A percentile compares a stretch with the other conserved stretches of the same genome.
These are phyloP conservation scores for Xylaria longipes DNA, from an alignment of 495 filamentous ascomycete species.

Conservation along the genomic window DNA sequence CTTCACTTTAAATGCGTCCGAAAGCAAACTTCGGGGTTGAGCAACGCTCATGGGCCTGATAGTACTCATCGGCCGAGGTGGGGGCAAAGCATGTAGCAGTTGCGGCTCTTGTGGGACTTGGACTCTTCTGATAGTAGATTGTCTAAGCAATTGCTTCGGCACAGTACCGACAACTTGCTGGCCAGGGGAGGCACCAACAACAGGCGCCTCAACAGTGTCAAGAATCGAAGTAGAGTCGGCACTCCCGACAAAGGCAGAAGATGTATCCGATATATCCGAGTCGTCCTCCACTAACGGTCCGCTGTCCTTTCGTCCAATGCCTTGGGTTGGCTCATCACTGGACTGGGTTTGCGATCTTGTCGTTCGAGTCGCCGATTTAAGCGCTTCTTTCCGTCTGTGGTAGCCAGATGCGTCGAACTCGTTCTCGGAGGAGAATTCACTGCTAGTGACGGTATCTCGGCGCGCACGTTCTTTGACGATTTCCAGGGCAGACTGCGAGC, in stretches of 20 bases:
- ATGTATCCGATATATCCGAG: slow-evolving; percentile 62
- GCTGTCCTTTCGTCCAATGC: slow-evolving; percentile 54
- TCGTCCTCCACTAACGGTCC: slow-evolving; percentile 64
- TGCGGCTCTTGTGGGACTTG: slow-evolving; percentile 60
- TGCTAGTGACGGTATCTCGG: slow-evolving; percentile 87
- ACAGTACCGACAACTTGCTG: slow-evolving; percentile 60
- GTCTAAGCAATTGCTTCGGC: slow-evolving; percentile 58
- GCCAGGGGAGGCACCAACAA: slow-evolving; percentile 53
- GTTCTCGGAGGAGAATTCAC: slow-evolving; percentile 90
- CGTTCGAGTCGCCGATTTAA: slow-evolving; percentile 43
- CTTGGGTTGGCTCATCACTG: slow-evolving; percentile 46
- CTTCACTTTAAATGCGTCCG: slow-evolving; percentile 73
- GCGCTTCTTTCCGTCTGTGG: slow-evolving; percentile 61
- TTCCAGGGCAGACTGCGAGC: slow-evolving; percentile 78
- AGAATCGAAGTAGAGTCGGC: slow-evolving; percentile 61
- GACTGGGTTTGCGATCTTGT: slow-evolving; percentile 53
- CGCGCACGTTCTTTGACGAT: slow-evolving; percentile 75
- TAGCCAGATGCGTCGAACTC: slow-evolving; percentile 75
- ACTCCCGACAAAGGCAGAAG: slow-evolving; percentile 59
- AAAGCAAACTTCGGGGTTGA: slow-evolving; percentile 77
- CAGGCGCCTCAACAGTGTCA: slow-evolving; percentile 54
- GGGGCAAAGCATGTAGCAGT: slow-evolving; percentile 77
- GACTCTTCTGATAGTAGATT: slow-evolving; percentile 54
- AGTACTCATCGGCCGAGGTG: slow-evolving; percentile 88
- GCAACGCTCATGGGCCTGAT: slow-evolving; percentile 81